Percentiles rank a stretch among this genome's conserved stretches.
phyloP scores from a whole-genome alignment of 129 eudicot genomes.

The Erigeron canadensis region DNA sequence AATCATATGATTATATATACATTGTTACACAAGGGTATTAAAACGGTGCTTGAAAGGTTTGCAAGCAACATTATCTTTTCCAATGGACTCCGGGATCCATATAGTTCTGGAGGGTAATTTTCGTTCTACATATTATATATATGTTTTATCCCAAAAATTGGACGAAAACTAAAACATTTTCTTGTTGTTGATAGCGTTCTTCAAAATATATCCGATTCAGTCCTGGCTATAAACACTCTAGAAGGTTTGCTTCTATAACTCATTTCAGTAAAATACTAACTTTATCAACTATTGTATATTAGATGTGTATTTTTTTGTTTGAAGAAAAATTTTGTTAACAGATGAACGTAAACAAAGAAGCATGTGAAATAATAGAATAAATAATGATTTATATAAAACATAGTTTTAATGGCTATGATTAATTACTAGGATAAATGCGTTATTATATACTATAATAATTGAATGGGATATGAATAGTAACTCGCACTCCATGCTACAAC shows the following conservation, averaged over 20 bases:
- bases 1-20: not conserved
- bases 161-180: not conserved
- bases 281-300: not conserved
- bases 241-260: slow-evolving; percentile 11
- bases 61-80: slow-evolving; percentile 49
- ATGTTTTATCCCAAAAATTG: not conserved
- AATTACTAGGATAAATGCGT: no score
- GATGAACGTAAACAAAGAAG: not conserved
- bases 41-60: slow-evolving; percentile 37
- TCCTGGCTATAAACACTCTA: slow-evolving; percentile 23
- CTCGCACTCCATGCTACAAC: no score
- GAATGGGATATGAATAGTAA: no score
- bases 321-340: not conserved
- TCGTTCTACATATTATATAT: not conserved
- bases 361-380: no score
- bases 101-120: slow-evolving; percentile 45
- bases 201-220: slow-evolving; percentile 33
- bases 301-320: no score
- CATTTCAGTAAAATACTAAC: no score
- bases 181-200: slow-evolving; percentile 7
- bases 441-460: no score
- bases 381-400: no score
- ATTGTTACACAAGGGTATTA: slow-evolving; percentile 27
- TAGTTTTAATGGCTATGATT: no score
- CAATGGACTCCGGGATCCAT: slow-evolving; percentile 42